Conservation (phyloP, 2,329 filamentous ascomycete species). For the Ophiosphaerella herpotricha region DNA sequence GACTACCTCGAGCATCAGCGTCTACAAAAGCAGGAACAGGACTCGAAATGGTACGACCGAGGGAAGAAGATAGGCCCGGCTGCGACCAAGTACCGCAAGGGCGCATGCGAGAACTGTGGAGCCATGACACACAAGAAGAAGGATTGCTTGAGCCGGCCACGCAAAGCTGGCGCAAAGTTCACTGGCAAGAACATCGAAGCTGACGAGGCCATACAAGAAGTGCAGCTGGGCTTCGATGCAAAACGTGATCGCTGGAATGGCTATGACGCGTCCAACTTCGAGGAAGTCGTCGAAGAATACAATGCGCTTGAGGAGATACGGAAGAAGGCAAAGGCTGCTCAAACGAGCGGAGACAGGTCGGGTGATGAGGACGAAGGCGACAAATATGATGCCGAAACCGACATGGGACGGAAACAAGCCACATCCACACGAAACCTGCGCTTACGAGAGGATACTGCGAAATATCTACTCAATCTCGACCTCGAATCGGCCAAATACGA, state of each 20-base stretch:
- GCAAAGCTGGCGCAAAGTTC: slow-evolving; percentile 88
- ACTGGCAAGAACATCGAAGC: slow-evolving; percentile 92
- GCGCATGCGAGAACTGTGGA: slow-evolving; percentile 97
- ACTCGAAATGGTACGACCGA: slow-evolving; percentile 89
- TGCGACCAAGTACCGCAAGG: slow-evolving; percentile 96
- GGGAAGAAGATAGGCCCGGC: slow-evolving; percentile 83
- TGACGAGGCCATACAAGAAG: slow-evolving; percentile 83
- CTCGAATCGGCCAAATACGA: slow-evolving; percentile 97
- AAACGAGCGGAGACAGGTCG: slow-evolving; percentile 51
- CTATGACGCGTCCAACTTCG: slow-evolving; percentile 89
- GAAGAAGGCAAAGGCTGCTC: slow-evolving; percentile 49
- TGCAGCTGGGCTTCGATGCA: slow-evolving; percentile 91
- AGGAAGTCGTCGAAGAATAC: slow-evolving; percentile 84
- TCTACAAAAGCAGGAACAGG: slow-evolving; percentile 70
- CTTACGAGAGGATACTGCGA: slow-evolving; percentile 94
- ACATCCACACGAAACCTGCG: slow-evolving; percentile 89
- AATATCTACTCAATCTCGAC: slow-evolving; percentile 93
- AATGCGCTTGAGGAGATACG: slow-evolving; percentile 81
- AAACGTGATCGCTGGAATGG: slow-evolving; percentile 98
- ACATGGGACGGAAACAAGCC: slow-evolving; percentile 92
- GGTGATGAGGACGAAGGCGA: slow-evolving; percentile 57
- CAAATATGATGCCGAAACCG: slow-evolving; percentile 88
- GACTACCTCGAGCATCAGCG: slow-evolving; percentile 98
- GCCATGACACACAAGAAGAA: slow-evolving; percentile 96
- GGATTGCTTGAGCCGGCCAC: slow-evolving; percentile 86